These are phyloP conservation scores for Picea abies DNA, from an alignment of 83 land plant genomes.

Conservation along the genomic window DNA sequence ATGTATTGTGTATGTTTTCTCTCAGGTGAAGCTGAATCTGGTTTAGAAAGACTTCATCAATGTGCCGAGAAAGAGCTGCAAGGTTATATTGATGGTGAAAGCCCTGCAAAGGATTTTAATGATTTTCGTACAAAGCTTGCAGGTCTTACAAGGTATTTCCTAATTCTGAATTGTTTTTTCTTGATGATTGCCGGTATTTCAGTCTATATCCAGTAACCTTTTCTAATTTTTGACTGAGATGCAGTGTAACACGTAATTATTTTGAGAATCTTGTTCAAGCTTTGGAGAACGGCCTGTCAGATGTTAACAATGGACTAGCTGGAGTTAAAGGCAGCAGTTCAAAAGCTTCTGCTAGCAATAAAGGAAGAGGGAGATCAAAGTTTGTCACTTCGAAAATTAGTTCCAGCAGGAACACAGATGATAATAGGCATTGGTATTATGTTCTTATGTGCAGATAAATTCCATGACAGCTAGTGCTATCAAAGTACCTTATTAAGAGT, in stretches of 20 bases:
- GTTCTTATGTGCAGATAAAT: background rate
- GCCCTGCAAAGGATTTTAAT: constrained; percentile 55
- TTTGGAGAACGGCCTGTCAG: constrained; percentile 33
- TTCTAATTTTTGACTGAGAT: background rate
- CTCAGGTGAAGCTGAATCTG: constrained; percentile 83
- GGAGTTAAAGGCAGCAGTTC: constrained; percentile 12
- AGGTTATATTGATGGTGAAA: constrained; percentile 48
- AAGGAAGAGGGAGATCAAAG: constrained; percentile 17
- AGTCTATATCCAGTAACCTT: too few species aligned
- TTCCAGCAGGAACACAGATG: constrained; percentile 14
- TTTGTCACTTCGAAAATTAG: background rate
- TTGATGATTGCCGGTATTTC: background rate
- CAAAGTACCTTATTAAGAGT: too few species aligned
- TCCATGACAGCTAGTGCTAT: too few species aligned
- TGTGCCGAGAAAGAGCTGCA: constrained; percentile 84
- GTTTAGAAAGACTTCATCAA: constrained; percentile 80
- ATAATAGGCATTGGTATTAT: constrained; percentile 12
- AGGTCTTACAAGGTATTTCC: constrained; percentile 59
- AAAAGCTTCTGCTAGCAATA: constrained; percentile 25
- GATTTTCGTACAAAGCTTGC: constrained; percentile 83
- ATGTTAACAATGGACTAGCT: constrained; percentile 4
- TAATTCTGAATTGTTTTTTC: background rate
- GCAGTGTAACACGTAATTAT: constrained; percentile 36
- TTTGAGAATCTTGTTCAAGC: constrained; percentile 44
- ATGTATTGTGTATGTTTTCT: background rate